phyloP scores from a whole-genome alignment of 108 stramenopile species.

The Cyclotella atomus region DNA sequence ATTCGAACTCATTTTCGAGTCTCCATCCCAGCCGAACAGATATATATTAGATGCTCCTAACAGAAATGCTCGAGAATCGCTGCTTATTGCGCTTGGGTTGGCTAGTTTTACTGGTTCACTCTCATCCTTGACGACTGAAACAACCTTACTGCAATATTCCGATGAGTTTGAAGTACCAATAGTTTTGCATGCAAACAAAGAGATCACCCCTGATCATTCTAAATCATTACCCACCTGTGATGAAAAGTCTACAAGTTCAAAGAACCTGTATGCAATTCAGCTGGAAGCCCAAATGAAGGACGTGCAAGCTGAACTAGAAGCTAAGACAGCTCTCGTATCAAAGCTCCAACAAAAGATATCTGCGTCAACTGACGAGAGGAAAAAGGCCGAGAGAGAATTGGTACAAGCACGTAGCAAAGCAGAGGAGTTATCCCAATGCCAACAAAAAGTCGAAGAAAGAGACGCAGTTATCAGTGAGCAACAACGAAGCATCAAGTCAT shows the following conservation, averaged over 20 bases:
- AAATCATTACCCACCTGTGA: not conserved
- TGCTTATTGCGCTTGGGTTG: conserved; percentile 72
- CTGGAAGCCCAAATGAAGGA: conserved; percentile 43
- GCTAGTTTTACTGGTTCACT: conserved; percentile 62
- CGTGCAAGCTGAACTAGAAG: conserved; percentile 46
- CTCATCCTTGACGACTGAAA: conserved; percentile 42
- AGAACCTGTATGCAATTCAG: conserved; percentile 17
- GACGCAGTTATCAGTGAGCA: conserved; percentile 21
- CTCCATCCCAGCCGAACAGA: conserved; percentile 3
- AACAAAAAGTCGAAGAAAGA: conserved; percentile 19
- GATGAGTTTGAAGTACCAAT: not conserved
- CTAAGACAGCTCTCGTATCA: conserved; percentile 41
- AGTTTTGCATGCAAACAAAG: not conserved
- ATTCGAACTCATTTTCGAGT: conserved; percentile 37
- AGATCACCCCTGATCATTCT: not conserved
- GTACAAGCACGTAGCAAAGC: conserved; percentile 12
- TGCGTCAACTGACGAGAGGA: conserved; percentile 3
- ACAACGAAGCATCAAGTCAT: conserved; percentile 42
- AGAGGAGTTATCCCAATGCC: conserved; percentile 18
- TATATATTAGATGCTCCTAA: conserved; percentile 55
- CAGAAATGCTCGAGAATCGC: conserved; percentile 69
- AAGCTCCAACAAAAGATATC: conserved; percentile 34
- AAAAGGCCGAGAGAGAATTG: conserved; percentile 44
- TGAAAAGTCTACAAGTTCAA: not conserved
- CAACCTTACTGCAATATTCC: conserved; percentile 38